phyloP scores from a whole-genome alignment of 1,284 basidiomycete genomes.

The Xerocomus nothofagi region DNA sequence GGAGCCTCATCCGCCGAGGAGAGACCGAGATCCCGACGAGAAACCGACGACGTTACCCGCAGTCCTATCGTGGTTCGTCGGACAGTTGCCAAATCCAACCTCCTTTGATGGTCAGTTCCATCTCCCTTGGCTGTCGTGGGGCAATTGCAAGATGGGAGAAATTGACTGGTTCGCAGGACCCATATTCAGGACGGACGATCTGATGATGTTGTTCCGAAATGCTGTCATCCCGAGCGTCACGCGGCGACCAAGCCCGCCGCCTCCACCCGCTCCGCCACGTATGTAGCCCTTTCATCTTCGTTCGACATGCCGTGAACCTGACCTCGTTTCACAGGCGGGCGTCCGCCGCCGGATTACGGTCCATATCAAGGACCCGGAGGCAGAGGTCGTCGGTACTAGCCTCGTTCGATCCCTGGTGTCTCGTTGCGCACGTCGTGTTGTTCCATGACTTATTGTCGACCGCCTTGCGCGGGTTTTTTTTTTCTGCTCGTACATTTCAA shows the following conservation, averaged over 20 bases:
- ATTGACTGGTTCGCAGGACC: slow-evolving; percentile 57
- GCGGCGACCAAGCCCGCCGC: slow-evolving; percentile 48
- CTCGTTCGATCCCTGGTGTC: not conserved
- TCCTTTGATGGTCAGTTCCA: slow-evolving; percentile 77
- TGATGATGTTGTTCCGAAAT: slow-evolving; percentile 77
- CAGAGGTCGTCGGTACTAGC: slow-evolving; percentile 38
- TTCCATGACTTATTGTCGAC: slow-evolving; percentile 25
- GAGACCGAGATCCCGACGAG: slow-evolving; percentile 52
- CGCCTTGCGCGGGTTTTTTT: slow-evolving; percentile 7
- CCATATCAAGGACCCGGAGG: slow-evolving; percentile 64
- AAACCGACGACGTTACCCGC: slow-evolving; percentile 60
- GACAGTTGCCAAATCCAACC: slow-evolving; percentile 66
- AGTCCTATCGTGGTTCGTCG: slow-evolving; percentile 79
- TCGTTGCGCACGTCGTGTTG: slow-evolving; percentile 14
- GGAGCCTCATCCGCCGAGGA: slow-evolving; percentile 40
- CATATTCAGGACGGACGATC: slow-evolving; percentile 82
- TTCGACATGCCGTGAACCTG: slow-evolving; percentile 11
- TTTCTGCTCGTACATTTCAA: too few relatives aligned
- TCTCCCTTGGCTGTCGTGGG: slow-evolving; percentile 5
- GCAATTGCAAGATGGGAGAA: slow-evolving; percentile 13
- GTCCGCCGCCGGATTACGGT: slow-evolving; percentile 69
- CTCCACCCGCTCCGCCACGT: slow-evolving; percentile 43
- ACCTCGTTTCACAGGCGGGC: slow-evolving; percentile 40
- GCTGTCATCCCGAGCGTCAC: slow-evolving; percentile 69
- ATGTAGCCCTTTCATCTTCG: slow-evolving; percentile 7